A percentile compares a stretch with the other conserved stretches of the same genome.
Evolutionary conservation across 805 yeast species (phyloP).

Genomic region (Saccharomycopsis capsularis): DNA sequence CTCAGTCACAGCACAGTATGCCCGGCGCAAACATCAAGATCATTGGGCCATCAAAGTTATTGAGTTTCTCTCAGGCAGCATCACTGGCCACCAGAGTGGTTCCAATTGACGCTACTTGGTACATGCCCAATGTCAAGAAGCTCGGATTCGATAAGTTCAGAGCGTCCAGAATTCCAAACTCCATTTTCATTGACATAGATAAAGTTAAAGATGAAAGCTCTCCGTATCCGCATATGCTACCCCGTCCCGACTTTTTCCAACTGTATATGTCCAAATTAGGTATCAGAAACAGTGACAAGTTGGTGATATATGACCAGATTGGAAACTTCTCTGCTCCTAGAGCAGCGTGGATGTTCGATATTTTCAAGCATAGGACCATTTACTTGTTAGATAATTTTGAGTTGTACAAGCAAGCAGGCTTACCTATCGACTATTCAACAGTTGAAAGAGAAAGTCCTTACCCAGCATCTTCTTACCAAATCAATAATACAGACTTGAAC

Average conservation of each 20-base stretch:
- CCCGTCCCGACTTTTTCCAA: constrained; percentile 51
- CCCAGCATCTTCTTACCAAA: constrained; percentile 2
- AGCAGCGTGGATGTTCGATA: constrained; percentile 82
- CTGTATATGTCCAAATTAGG: constrained; percentile 49
- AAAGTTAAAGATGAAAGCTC: constrained; percentile 51
- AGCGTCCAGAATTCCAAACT: constrained; percentile 51
- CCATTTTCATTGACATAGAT: constrained; percentile 78
- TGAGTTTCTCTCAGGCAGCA: too few relatives aligned
- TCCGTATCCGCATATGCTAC: constrained; percentile 88
- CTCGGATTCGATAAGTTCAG: constrained; percentile 53
- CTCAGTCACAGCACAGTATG: too few relatives aligned
- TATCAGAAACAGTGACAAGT: constrained; percentile 43
- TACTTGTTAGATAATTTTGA: constrained; percentile 64
- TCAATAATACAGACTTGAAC: constrained; percentile 31
- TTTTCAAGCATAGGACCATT: constrained; percentile 71
- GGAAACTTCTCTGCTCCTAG: constrained; percentile 88
- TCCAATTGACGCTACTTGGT: constrained; percentile 90
- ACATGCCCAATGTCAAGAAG: constrained; percentile 67
- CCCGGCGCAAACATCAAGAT: too few relatives aligned
- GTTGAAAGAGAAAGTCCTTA: constrained; percentile 9
- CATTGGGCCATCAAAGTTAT: too few relatives aligned
- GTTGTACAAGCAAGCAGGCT: constrained; percentile 40
- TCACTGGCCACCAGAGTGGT: constrained; percentile 33
- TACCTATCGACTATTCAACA: constrained; percentile 18
- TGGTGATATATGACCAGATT: constrained; percentile 78